Conservation (phyloP, 2,329 filamentous ascomycete species). For the Helotiales sp. region DNA sequence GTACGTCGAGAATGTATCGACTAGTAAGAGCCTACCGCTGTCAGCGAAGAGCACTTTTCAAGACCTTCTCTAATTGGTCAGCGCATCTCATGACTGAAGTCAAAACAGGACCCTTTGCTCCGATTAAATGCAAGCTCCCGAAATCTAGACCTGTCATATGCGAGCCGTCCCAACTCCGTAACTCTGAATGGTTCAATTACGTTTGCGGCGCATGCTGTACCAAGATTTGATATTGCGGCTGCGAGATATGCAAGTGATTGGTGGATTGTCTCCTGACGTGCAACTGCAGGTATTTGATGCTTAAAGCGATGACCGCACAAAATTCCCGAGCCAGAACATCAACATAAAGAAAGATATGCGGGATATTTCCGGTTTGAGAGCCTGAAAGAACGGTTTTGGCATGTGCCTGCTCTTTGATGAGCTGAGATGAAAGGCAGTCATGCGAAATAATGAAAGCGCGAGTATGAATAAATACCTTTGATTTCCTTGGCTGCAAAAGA, state of each 20-base stretch:
- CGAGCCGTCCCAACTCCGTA: neutral
- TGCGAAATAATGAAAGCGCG: neutral
- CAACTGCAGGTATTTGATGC: constrained; percentile 4
- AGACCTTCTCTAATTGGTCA: neutral
- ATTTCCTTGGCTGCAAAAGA: neutral
- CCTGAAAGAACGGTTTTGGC: neutral
- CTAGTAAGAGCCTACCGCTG: neutral
- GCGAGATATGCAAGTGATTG: neutral
- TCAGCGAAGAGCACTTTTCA: neutral
- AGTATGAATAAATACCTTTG: neutral
- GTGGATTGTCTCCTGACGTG: neutral
- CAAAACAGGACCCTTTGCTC: neutral
- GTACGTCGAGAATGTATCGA: neutral
- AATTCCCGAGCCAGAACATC: neutral
- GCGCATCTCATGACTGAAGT: neutral
- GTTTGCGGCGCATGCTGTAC: neutral
- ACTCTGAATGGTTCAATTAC: neutral
- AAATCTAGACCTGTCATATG: neutral
- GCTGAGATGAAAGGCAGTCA: neutral
- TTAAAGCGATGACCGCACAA: constrained; percentile 6
- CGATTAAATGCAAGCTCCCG: neutral
- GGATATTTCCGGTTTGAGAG: neutral
- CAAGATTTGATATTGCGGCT: neutral
- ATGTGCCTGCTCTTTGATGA: neutral
- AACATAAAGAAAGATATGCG: no score